Conservation (phyloP, 2,329 filamentous ascomycete genomes). For the Cordyceps fumosorosea region DNA sequence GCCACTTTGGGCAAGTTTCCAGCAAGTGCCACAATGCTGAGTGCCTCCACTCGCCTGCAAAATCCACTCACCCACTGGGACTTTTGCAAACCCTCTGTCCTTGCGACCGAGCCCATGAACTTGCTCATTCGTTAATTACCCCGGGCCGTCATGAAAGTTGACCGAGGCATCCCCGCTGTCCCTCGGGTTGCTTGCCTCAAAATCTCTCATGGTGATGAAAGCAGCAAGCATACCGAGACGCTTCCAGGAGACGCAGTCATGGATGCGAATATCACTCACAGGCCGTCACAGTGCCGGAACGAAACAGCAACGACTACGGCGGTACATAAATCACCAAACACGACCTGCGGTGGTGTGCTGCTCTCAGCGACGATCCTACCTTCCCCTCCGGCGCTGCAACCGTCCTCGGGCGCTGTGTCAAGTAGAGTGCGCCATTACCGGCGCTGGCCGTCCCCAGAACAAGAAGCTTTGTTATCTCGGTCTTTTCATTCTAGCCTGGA, state of each 20-base stretch:
- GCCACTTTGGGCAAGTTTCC: neutral
- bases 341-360: neutral
- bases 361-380: neutral
- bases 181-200: neutral
- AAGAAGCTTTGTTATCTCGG: neutral
- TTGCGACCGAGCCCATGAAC: neutral
- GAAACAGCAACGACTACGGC: neutral
- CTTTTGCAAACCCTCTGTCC: neutral
- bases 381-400: neutral
- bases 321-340: neutral
- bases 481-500: neutral
- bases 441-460: neutral
- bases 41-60: conserved; percentile 3
- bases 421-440: neutral
- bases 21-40: neutral
- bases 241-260: neutral
- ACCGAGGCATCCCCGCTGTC: neutral
- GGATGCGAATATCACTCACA: neutral
- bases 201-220: neutral
- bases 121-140: neutral
- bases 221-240: neutral
- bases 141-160: neutral
- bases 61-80: neutral
- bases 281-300: neutral
- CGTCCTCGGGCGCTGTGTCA: neutral